Base-by-base conservation (phyloP, 495 filamentous ascomycete genomes). In the Saxophila tyrrhenica region DNA sequence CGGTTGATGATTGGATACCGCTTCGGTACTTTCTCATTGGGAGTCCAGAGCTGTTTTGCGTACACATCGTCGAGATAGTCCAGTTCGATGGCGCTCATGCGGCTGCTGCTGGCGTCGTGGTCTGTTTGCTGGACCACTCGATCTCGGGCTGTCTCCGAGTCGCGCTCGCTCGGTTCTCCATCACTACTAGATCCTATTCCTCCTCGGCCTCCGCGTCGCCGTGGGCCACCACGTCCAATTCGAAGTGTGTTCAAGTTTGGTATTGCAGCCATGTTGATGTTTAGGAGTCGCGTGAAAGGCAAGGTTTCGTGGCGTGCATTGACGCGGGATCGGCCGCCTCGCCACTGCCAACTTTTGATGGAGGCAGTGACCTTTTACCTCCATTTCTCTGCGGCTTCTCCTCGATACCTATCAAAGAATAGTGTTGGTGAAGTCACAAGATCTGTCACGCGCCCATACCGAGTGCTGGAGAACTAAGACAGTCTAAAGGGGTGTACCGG, bases 1-100 rank as follows among this genome's bases (percentile, higher is more conserved):
- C 92, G 70, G 67, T 96, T 96, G 55, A 97, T 95, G 41, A 97
- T 89, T 41, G 92, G 92, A 24, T 89, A 70, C 44, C 89, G 76
- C 45, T 83, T 71, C n/a, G 35, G 9, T 32, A 69, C 66, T 19
- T 65, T 49, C 2, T 61, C 61, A 15, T 39, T 46, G 10, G n/a
- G 62, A 47, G 47, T 60, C 2, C 79, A 78, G 62, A 98, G 85
- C 22, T 72, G 67, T 44, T 65, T 67, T 2, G 88, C 89, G 69
- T 83, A 97, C 0, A 78, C 77, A 65, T 98, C 92, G 19, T 85
- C 68, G 0, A 97, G 74, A 68, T 96, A 96, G 48, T 88, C 89
- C n/a, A 89, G 67, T 50, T 82, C 74, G 13, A 95, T 89, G 13
- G 90, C 91, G 63, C 89, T 95, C 67, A 94, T 69, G 10, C 94